Base-by-base conservation (phyloP, 129 eudicot species). In the Gnaphalium uliginosum region DNA sequence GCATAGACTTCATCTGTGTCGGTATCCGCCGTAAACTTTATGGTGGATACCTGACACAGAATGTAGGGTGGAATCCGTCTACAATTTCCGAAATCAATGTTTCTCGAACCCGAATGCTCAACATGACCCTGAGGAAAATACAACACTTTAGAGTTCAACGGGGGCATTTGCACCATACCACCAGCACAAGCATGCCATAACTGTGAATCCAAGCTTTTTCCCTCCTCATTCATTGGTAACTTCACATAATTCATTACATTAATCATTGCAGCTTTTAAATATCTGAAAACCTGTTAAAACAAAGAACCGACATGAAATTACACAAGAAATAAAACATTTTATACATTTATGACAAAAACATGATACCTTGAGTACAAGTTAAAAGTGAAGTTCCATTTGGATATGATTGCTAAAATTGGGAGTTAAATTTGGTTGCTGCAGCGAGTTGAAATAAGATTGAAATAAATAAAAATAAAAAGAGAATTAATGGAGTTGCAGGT, bases 111-210 rank as follows among this genome's bases (percentile, higher is more conserved):
- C 68, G 91, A 84, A 59, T 93, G 96, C 33, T 93, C 97, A 27
- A 76, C 79, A 72, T 90, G 98, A 32, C 98, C 98, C 63, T 93
- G 97, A 26, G 98, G 96, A 24, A 93, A 90, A 64, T 90, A 93
- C 33, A 82, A 81, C n/a, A 93, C 91, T 43, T 58, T 88, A 7
- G 98, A 84, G 74, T 88, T 88, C 4, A 86, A 37, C 22, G 88
- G 86, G 35, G 97, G 96, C 87, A 90, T 82, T 79, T 90, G 89
- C 33, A 92, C 93, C 96, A 88, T 87, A 5, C 93, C 90, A 15
- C 97, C 98, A 4, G 98, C 97, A 79, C 98, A 90, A 10, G 97
- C 98, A 61, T 93, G 93, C 98, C 98, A 93, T 78, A 93, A 71
- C 82, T 88, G 91, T 1, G 97, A 81, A 75, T 93, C 97, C 87